Percentiles rank a stretch among this genome's conserved stretches.
phyloP scores from a whole-genome alignment of 352 stramenopile genomes.

The Globisporangium ultimum region DNA sequence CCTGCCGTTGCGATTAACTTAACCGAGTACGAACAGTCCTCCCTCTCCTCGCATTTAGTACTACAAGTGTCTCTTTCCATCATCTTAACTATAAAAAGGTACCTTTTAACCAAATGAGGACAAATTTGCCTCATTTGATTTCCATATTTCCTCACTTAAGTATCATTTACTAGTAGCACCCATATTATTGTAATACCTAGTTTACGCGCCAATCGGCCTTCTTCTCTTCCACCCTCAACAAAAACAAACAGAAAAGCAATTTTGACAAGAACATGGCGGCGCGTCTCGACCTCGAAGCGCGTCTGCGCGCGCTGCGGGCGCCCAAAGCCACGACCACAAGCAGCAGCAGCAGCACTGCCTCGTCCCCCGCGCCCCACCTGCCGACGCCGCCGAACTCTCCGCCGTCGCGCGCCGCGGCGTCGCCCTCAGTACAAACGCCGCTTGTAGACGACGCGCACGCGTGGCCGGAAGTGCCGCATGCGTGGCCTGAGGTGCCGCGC shows the following conservation, averaged over 20 bases:
- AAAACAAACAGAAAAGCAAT: not conserved
- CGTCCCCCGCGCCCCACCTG: constrained; percentile 9
- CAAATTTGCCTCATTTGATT: not conserved
- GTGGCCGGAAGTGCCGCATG: constrained; percentile 10
- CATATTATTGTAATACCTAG: too few relatives aligned
- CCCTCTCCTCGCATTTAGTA: not conserved
- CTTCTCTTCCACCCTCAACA: not conserved
- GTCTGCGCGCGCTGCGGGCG: constrained; percentile 48
- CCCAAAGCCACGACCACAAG: constrained; percentile 13
- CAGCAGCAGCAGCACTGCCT: not conserved
- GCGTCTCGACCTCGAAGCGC: constrained; percentile 57
- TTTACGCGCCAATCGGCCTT: too few relatives aligned
- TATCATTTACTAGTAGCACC: too few relatives aligned
- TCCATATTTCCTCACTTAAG: not conserved
- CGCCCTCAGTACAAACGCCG: not conserved
- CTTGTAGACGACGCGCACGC: constrained; percentile 2
- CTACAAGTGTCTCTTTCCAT: not conserved
- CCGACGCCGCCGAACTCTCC: constrained; percentile 22
- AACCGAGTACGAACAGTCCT: not conserved
- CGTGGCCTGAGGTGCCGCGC: constrained; percentile 11
- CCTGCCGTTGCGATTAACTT: not conserved
- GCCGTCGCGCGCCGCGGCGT: not conserved
- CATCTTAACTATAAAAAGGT: not conserved
- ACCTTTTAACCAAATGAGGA: not conserved
- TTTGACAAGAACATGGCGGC: constrained; percentile 14